Evolutionary conservation across 495 filamentous ascomycete species (phyloP).

Genomic region (Copromyces sp.): DNA sequence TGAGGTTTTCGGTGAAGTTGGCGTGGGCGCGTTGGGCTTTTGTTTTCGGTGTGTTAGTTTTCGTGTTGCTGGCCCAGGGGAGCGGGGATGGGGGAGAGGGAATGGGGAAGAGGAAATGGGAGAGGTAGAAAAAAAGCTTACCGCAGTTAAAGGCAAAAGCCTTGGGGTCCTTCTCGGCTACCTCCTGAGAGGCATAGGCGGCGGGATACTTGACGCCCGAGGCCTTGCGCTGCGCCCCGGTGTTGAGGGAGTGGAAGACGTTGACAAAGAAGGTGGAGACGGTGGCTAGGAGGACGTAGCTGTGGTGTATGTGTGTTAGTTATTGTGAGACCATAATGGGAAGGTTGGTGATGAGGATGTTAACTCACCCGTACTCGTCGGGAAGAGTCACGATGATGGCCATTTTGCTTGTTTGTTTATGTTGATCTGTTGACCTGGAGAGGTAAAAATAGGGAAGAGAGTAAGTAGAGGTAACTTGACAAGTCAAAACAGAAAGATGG

Average conservation of each 20-base stretch:
- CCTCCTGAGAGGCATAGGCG: conserved; percentile 49
- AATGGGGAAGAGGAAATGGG: too few relatives aligned
- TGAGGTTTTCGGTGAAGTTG: conserved; percentile 59
- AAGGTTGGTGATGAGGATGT: not conserved
- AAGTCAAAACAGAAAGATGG: not conserved
- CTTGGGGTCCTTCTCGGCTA: conserved; percentile 45
- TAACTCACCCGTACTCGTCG: conserved; percentile 34
- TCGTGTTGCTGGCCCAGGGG: not conserved
- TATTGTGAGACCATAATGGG: not conserved
- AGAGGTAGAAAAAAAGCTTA: conserved; percentile 1
- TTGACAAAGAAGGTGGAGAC: conserved; percentile 50
- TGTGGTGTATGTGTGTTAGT: conserved; percentile 6
- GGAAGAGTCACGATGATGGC: conserved; percentile 19
- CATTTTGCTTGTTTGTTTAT: conserved; percentile 13
- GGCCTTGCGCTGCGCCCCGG: conserved; percentile 35
- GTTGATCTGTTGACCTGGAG: not conserved
- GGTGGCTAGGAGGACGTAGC: conserved; percentile 50
- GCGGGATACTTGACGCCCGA: conserved; percentile 54
- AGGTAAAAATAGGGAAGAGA: not conserved
- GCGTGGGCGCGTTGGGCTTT: conserved; percentile 59
- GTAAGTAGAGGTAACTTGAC: not conserved
- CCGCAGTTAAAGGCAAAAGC: conserved; percentile 42
- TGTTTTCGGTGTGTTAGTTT: conserved; percentile 24
- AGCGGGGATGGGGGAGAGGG: too few relatives aligned
- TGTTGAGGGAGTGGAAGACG: conserved; percentile 39